Conservation (phyloP, 495 filamentous ascomycete genomes). For the Letharia lupina region DNA sequence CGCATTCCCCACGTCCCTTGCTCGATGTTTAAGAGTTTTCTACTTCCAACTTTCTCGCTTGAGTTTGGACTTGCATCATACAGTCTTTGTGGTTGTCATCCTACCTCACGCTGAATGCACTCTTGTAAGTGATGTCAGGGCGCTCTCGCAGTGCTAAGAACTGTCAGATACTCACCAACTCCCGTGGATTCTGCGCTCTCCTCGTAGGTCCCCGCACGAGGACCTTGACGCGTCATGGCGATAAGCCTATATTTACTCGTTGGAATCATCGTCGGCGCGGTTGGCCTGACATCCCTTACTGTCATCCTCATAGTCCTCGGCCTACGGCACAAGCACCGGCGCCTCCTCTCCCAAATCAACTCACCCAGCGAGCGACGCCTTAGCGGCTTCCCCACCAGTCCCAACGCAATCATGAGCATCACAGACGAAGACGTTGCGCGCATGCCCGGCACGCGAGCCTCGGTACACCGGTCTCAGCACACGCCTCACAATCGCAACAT, state of each 20-base stretch:
- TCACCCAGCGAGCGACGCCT: slow-evolving; percentile 21
- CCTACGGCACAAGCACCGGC: slow-evolving; percentile 37
- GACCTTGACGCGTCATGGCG: neutral
- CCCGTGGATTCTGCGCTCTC: neutral
- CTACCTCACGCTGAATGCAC: neutral
- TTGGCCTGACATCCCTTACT: slow-evolving; percentile 33
- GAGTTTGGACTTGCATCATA: slow-evolving; percentile 2
- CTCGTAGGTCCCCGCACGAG: neutral
- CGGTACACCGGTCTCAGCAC: slow-evolving; percentile 34
- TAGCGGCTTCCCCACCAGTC: slow-evolving; percentile 17
- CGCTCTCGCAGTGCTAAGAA: neutral
- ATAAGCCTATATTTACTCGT: slow-evolving; percentile 22
- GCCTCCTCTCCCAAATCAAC: slow-evolving; percentile 29
- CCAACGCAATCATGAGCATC: slow-evolving; percentile 26
- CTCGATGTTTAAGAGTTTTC: neutral
- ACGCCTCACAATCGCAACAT: slow-evolving; percentile 34
- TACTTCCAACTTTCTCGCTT: neutral
- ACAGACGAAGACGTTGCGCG: slow-evolving; percentile 23
- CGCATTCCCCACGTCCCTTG: slow-evolving; percentile 13
- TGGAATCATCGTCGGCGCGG: slow-evolving; percentile 38
- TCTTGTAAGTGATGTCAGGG: neutral
- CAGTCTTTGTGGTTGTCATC: neutral
- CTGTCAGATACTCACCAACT: neutral
- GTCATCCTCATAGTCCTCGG: slow-evolving; percentile 34
- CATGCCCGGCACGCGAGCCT: slow-evolving; percentile 33